phyloP scores from a whole-genome alignment of 495 filamentous ascomycete species.

The Lindgomyces ingoldianus region DNA sequence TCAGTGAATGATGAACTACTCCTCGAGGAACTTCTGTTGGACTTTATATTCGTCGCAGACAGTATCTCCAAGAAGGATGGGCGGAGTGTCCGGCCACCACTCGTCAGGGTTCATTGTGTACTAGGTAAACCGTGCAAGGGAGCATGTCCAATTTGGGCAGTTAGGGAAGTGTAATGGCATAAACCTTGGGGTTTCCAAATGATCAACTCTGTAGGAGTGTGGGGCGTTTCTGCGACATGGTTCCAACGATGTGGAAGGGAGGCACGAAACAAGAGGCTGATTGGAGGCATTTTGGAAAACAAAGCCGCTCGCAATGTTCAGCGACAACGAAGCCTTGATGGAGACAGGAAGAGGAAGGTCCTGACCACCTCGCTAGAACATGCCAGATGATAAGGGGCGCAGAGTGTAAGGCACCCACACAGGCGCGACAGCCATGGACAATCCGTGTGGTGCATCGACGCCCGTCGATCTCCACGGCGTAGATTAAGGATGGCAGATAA shows the following conservation, averaged over 20 bases:
- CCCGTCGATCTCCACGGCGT: slow-evolving; percentile 24
- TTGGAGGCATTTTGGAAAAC: slow-evolving; percentile 16
- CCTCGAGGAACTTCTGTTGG: neutral
- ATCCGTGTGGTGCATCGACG: slow-evolving; percentile 31
- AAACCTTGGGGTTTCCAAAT: slow-evolving; percentile 27
- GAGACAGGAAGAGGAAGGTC: slow-evolving; percentile 18
- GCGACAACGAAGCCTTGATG: neutral
- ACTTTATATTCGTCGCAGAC: slow-evolving; percentile 21
- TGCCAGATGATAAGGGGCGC: slow-evolving; percentile 27
- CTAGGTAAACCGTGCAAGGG: slow-evolving; percentile 18
- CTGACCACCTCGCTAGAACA: neutral
- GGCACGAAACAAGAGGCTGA: neutral
- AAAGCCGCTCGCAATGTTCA: neutral
- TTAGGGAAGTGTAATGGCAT: slow-evolving; percentile 14
- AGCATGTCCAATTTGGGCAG: slow-evolving; percentile 32
- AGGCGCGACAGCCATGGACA: slow-evolving; percentile 14
- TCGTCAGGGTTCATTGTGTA: slow-evolving; percentile 2
- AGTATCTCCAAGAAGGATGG: neutral
- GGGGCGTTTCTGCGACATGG: slow-evolving; percentile 15
- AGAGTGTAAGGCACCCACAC: slow-evolving; percentile 7
- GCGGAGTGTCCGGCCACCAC: slow-evolving; percentile 2
- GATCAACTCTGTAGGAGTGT: slow-evolving; percentile 15
- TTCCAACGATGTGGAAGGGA: neutral
- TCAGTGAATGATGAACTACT: slow-evolving; percentile 20
- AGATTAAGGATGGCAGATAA: slow-evolving; percentile 28